These are phyloP conservation scores for Sechiopsis laciniata DNA, from an alignment of 306 rosid genomes.

Conservation along the genomic window DNA sequence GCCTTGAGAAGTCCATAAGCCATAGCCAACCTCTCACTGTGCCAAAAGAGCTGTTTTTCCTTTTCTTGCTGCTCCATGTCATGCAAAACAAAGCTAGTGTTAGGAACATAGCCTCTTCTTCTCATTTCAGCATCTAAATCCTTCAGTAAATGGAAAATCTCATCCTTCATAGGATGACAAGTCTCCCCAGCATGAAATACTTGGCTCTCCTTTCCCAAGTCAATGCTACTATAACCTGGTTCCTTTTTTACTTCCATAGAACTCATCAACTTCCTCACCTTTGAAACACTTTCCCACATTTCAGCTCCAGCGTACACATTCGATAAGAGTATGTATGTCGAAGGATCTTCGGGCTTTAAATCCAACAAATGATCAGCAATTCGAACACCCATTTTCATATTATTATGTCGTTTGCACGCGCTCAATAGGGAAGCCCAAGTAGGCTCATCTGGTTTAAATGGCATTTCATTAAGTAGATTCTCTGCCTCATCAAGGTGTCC, in stretches of 20 bases:
- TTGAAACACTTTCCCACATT: slow-evolving; percentile 69
- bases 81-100: slow-evolving; percentile 66
- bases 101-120: slow-evolving; percentile 79
- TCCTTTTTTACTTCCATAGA: slow-evolving; percentile 59
- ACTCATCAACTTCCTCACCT: slow-evolving; percentile 58
- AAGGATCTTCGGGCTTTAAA: slow-evolving; percentile 57
- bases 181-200: slow-evolving; percentile 82
- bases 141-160: slow-evolving; percentile 46
- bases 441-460: slow-evolving; percentile 71
- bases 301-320: slow-evolving; percentile 61
- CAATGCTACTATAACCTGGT: slow-evolving; percentile 78
- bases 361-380: slow-evolving; percentile 51
- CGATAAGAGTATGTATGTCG: slow-evolving; percentile 59
- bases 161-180: slow-evolving; percentile 58
- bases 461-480: slow-evolving; percentile 48
- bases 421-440: slow-evolving; percentile 86
- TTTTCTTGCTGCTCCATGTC: slow-evolving; percentile 80
- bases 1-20: slow-evolving; percentile 75
- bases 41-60: slow-evolving; percentile 80
- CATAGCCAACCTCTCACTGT: slow-evolving; percentile 78
- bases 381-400: slow-evolving; percentile 53
- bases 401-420: slow-evolving; percentile 65
- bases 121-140: slow-evolving; percentile 64
- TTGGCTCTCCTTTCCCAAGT: slow-evolving; percentile 61
- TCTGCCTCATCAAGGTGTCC: slow-evolving; percentile 86